phyloP scores from a whole-genome alignment of 345 rosid genomes.

The Passiflora organensis region DNA sequence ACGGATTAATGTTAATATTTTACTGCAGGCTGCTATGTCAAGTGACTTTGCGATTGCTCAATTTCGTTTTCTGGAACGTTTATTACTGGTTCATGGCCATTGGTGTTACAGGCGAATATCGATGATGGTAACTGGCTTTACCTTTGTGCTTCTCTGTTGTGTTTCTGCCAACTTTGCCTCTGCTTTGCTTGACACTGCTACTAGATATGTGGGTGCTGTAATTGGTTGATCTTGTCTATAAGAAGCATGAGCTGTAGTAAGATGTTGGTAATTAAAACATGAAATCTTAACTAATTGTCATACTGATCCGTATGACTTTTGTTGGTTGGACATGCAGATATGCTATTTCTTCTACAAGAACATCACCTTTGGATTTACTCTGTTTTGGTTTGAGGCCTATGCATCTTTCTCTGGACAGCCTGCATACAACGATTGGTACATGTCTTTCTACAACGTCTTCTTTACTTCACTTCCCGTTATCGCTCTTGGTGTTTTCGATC shows the following conservation, averaged over 20 bases:
- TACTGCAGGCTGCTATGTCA: slow-evolving; percentile 84
- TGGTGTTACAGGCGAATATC: slow-evolving; percentile 96
- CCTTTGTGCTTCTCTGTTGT: slow-evolving; percentile 2
- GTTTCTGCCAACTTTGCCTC: background rate
- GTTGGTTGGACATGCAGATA: slow-evolving; percentile 50
- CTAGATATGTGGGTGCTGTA: too few relatives aligned
- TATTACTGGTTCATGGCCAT: slow-evolving; percentile 88
- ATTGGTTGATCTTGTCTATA: too few relatives aligned
- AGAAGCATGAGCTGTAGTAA: background rate
- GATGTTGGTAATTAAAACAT: background rate
- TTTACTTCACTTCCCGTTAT: slow-evolving; percentile 97
- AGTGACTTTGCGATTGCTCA: slow-evolving; percentile 93
- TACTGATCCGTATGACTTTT: background rate
- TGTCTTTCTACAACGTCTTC: slow-evolving; percentile 90
- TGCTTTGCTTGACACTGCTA: background rate
- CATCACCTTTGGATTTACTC: slow-evolving; percentile 77
- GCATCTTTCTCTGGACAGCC: slow-evolving; percentile 92
- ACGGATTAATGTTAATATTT: background rate
- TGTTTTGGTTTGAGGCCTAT: slow-evolving; percentile 89
- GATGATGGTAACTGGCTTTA: slow-evolving; percentile 51
- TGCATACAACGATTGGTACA: slow-evolving; percentile 93
- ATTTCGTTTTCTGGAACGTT: slow-evolving; percentile 70
- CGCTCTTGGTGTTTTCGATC: slow-evolving; percentile 91
- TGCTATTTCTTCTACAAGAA: slow-evolving; percentile 99
- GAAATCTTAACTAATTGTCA: background rate